Evolutionary conservation across 1,139 yeast species (phyloP).

Genomic region (Protomyces pachydermus): DNA sequence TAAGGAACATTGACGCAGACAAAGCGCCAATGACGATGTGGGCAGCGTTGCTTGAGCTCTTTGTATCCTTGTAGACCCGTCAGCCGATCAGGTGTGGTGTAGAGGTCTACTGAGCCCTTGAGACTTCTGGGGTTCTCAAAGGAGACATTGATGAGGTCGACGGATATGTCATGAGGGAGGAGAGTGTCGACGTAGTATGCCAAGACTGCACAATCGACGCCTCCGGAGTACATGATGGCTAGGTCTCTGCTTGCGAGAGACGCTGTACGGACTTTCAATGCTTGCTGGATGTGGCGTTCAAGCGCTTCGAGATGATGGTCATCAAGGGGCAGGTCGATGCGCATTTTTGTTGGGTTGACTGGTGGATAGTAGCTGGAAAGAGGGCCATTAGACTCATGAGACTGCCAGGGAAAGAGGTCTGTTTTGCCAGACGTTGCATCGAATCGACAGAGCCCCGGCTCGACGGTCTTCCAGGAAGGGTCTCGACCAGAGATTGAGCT

Average conservation of each 20-base stretch:
- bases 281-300: neutral
- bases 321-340: neutral
- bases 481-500: slow-evolving; percentile 35
- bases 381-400: neutral
- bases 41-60: slow-evolving; percentile 31
- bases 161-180: slow-evolving; percentile 37
- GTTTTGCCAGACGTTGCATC: slow-evolving; percentile 29
- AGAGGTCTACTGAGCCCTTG: slow-evolving; percentile 32
- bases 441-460: slow-evolving; percentile 36
- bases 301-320: too few species aligned
- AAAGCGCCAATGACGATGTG: slow-evolving; percentile 43
- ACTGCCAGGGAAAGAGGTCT: neutral
- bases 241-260: neutral
- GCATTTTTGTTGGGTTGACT: neutral
- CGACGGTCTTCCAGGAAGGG: slow-evolving; percentile 34
- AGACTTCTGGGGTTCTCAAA: slow-evolving; percentile 76
- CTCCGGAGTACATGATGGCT: slow-evolving; percentile 70
- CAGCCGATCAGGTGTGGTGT: slow-evolving; percentile 68
- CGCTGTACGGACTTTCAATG: neutral
- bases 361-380: neutral
- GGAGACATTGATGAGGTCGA: slow-evolving; percentile 89
- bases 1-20: slow-evolving; percentile 70
- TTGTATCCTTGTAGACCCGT: slow-evolving; percentile 62
- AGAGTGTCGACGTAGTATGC: slow-evolving; percentile 46
- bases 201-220: slow-evolving; percentile 81